Evolutionary conservation across 805 yeast genomes (phyloP).

Genomic region (Teunomyces stri): DNA sequence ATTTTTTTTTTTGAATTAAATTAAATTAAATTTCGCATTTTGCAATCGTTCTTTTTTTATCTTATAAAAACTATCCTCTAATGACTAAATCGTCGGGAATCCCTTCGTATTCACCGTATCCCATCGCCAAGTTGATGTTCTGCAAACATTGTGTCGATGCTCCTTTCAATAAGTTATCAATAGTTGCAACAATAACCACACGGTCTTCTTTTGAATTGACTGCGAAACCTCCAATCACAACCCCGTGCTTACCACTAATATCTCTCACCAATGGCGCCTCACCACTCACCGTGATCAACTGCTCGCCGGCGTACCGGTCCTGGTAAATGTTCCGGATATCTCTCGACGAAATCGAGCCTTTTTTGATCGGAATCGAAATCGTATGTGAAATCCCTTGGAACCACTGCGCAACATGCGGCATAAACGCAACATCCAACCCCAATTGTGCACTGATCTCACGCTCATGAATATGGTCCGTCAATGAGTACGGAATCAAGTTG

Average conservation of each 20-base stretch:
- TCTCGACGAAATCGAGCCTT: constrained; percentile 64
- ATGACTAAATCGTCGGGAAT: constrained; percentile 71
- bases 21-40: not conserved
- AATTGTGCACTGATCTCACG: constrained; percentile 82
- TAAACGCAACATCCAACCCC: constrained; percentile 78
- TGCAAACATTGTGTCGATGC: constrained; percentile 99
- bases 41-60: not conserved
- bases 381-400: constrained; percentile 97
- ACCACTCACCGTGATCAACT: constrained; percentile 78
- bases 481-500: constrained; percentile 90
- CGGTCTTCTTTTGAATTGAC: constrained; percentile 86
- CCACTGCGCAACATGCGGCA: constrained; percentile 99
- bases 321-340: constrained; percentile 83
- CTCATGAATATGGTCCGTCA: constrained; percentile 97
- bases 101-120: constrained; percentile 92
- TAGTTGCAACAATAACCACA: constrained; percentile 91
- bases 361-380: constrained; percentile 80
- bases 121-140: constrained; percentile 86
- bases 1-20: not conserved
- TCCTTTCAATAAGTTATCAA: constrained; percentile 94
- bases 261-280: constrained; percentile 93
- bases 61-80: constrained; percentile 33
- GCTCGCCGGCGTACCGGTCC: constrained; percentile 84
- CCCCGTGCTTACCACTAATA: constrained; percentile 91
- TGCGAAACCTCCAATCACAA: constrained; percentile 92